Base-by-base conservation (phyloP, 2,329 filamentous ascomycete genomes). In the Chaetomium sp. region DNA sequence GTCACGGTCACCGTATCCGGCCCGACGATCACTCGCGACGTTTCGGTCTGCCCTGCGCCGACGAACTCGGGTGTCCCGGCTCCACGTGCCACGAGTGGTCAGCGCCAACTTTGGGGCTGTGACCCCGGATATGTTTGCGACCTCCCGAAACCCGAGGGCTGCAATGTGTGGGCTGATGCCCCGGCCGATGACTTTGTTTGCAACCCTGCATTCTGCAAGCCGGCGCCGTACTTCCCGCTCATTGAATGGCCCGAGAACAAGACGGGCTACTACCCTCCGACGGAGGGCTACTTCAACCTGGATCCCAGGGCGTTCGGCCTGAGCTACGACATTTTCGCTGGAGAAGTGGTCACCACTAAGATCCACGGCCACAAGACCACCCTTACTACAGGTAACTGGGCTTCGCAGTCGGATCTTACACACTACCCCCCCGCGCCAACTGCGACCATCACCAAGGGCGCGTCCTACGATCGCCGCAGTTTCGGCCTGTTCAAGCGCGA, bases 231-330 rank as follows among this genome's bases (percentile, higher is more conserved):
- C 0, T 66, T 70, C 58, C 62, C 64, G 1, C 61, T 61, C 1
- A 66, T 74, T 0, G 64, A 63, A 0, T 84, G 80, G 81, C 62
- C 67, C 0, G 61, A 67, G 1, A 73, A 75, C 54, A 55, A 72
- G 44, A 81, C 78, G 0, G 60, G 69, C 12, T 82, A 79, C 64
- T 84, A 78, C 59, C 77, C 77, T 1, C 74, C 78, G 1, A 74
- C 72, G 0, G 66, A 74, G 0, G 80, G 77, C 3, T 88, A 87
- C 66, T 88, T 84, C 70, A 78, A 87, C 56, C 74, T 88, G n/a
- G 74, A 84, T 54, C 81, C 86, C 0, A 67, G 73, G 1, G 75
- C 75, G 0, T 89, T 88, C 56, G 85, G 84, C 4, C 71, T 88
- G 12, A 79, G 75, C 49, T 85, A 81, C 56, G 79, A 78, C 43